Base-by-base conservation (phyloP, 495 filamentous ascomycete genomes). In the Tuber microsphaerosporum region DNA sequence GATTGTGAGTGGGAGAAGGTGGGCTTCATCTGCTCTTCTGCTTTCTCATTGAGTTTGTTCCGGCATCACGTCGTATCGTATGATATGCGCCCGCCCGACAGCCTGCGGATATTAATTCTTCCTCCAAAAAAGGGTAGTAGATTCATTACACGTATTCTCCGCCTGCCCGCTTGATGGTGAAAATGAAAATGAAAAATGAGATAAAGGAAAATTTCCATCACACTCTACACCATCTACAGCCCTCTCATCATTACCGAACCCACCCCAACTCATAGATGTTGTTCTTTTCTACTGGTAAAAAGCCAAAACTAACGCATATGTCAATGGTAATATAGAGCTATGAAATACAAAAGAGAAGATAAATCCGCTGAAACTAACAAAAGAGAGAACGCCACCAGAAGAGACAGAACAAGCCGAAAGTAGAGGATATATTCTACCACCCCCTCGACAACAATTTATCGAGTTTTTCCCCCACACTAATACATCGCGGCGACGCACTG, bases 311-410 rank as follows among this genome's bases (percentile, higher is more conserved):
- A 65, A 34, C 12, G 26, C 26, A 65, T 34, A 65, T 34, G 26
- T 65, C 26, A 31, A 65, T 31, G 26, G 26, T 31, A 65, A 65
- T 8, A 16, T 34, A 65, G 31, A 8, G 51, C n/a, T 17, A 65
- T 65, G 56, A 34, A 65, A 65, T 65, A 65, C 56, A 34, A 65
- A 61, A 26, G n/a, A 61, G 10, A 61, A 61, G n/a, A 61, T 61
- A 7, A 65, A 2, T 17, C 26, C 56, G 10, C 51, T 26, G n/a
- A 26, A 61, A 61, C 51, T 61, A 19, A 65, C 56, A 65, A 31
- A 34, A 34, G 56, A 65, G 26, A 65, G 26, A 65, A 65, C 56
- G 56, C 56, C 56, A 34, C 56, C 26, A 65, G 56, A 34, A 65
- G 26, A 34, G 31, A 61, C 51, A 65, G 6, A 65, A 65, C 26